Percentiles rank a stretch among this genome's conserved stretches.
phyloP scores from a whole-genome alignment of 208 protist species.

The Leishmania tarentolae region DNA sequence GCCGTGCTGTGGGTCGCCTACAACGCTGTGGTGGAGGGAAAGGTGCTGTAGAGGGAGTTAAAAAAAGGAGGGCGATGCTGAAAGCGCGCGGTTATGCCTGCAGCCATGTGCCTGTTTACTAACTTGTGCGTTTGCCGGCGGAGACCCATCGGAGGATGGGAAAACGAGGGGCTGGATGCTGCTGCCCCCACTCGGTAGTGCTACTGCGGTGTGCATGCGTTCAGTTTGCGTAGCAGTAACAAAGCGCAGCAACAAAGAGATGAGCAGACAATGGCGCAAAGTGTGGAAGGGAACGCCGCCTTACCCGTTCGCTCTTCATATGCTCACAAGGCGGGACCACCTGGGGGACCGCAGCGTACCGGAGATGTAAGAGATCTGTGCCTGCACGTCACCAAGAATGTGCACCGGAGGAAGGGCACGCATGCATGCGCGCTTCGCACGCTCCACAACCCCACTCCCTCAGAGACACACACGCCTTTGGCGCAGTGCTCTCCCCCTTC shows the following conservation, averaged over 20 bases:
- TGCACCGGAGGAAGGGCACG: not conserved
- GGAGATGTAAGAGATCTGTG: not conserved
- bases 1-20: constrained; percentile 43
- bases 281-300: not conserved
- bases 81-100: not conserved
- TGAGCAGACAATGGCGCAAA: not conserved
- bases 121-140: not conserved
- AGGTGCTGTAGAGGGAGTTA: constrained; percentile 16
- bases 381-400: not conserved
- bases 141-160: not conserved
- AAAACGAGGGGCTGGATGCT: not conserved
- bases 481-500: not conserved
- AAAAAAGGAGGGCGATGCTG: not conserved
- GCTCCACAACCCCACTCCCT: not conserved
- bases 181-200: not conserved
- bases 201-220: not conserved
- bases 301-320: too few species aligned
- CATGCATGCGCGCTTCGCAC: not conserved
- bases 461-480: not conserved
- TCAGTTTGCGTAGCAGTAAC: not conserved
- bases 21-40: constrained; percentile 27
- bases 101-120: not conserved
- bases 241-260: not conserved
- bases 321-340: not conserved
- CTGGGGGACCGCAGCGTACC: not conserved